Percentiles rank a stretch among this genome's conserved stretches.
These are phyloP conservation scores for Amanita pseudoporphyria DNA, from an alignment of 768 basidiomycete genomes.

Conservation along the genomic window DNA sequence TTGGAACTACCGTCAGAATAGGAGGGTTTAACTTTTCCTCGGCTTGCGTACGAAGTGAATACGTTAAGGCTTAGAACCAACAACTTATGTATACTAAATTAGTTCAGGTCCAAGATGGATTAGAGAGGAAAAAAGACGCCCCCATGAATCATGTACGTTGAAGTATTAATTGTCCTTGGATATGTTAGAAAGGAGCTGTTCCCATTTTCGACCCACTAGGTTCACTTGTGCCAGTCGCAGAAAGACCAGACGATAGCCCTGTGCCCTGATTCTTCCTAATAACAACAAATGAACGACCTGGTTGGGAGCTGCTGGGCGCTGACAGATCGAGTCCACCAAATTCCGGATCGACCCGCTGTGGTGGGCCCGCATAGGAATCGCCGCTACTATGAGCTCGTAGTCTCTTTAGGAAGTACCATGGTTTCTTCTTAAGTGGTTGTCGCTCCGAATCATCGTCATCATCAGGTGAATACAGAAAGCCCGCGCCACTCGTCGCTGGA, in stretches of 20 bases:
- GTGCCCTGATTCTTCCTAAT: constrained; percentile 48
- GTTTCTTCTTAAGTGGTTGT: constrained; percentile 47
- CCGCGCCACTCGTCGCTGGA: background rate
- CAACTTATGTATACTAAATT: constrained; percentile 1
- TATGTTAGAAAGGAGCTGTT: constrained; percentile 1
- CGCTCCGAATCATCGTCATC: constrained; percentile 32
- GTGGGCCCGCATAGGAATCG: constrained; percentile 20
- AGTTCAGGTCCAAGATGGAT: constrained; percentile 4
- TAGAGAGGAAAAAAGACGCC: background rate
- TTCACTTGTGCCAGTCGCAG: constrained; percentile 9
- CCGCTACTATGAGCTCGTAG: constrained; percentile 54
- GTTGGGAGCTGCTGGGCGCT: constrained; percentile 21
- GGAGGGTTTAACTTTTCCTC: background rate
- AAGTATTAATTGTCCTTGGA: background rate
- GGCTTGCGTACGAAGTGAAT: constrained; percentile 1
- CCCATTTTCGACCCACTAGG: background rate
- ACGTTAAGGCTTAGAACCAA: background rate
- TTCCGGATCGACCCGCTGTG: constrained; percentile 24
- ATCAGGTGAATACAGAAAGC: constrained; percentile 17
- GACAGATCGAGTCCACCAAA: constrained; percentile 20
- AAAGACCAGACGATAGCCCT: constrained; percentile 23
- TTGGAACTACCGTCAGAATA: background rate
- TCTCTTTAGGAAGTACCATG: constrained; percentile 61
- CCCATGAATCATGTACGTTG: too few relatives aligned
- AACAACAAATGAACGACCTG: constrained; percentile 57